These are phyloP conservation scores for Chlorella sp. DNA, from an alignment of 139 green algal species.

Conservation along the genomic window DNA sequence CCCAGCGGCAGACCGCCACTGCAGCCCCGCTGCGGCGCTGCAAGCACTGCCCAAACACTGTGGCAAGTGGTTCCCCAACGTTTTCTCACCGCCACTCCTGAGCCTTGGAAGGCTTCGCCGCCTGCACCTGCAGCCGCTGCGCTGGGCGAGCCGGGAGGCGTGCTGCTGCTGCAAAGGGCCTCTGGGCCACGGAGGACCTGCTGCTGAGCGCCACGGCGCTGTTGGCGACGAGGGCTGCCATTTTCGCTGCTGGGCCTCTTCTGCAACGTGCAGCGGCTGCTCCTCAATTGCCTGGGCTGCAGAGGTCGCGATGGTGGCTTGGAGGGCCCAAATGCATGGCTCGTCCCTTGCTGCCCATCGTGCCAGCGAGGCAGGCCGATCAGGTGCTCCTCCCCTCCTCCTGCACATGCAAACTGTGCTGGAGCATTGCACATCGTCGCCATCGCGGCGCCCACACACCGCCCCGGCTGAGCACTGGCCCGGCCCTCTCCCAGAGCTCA, in stretches of 20 bases:
- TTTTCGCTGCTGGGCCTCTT: background rate
- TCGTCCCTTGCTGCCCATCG: background rate
- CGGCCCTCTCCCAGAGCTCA: no score
- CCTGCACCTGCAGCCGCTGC: background rate
- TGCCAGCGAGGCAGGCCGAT: background rate
- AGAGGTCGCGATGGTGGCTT: no score
- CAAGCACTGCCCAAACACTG: background rate
- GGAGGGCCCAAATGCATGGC: background rate
- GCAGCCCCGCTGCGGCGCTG: no score
- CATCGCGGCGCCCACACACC: no score
- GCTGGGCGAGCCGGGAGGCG: constrained; percentile 7
- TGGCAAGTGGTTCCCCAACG: background rate
- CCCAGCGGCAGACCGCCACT: no score
- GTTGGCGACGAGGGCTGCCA: constrained; percentile 8
- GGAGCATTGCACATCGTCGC: no score
- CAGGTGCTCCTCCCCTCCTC: no score
- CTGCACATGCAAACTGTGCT: no score
- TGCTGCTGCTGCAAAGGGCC: constrained; percentile 19
- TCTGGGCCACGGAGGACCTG: constrained; percentile 21
- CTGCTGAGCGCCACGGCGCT: constrained; percentile 31
- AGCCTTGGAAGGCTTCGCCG: constrained; percentile 39
- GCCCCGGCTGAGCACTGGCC: no score
- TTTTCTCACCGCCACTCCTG: constrained; percentile 39
- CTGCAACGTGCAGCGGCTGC: background rate
- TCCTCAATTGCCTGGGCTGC: no score